A percentile compares a stretch with the other conserved stretches of the same genome.
Conservation (phyloP, 2,329 filamentous ascomycete genomes). For the Paramyrothecium sp. region DNA sequence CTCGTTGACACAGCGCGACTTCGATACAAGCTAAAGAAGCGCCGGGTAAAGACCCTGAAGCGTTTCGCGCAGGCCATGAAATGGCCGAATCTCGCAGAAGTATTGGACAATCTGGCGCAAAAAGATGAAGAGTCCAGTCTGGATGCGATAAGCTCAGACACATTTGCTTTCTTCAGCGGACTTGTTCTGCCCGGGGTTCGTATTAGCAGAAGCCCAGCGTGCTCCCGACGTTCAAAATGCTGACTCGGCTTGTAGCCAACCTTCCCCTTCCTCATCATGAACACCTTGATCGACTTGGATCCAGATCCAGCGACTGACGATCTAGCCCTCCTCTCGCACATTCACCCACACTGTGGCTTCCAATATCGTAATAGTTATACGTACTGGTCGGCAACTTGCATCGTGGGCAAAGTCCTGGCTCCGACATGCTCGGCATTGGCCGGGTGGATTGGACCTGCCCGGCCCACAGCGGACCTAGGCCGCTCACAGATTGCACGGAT, state of each 20-base stretch:
- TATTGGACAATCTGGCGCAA: conserved; percentile 61
- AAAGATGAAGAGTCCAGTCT: conserved; percentile 57
- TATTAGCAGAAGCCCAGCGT: conserved; percentile 2
- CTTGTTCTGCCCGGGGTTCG: conserved; percentile 68
- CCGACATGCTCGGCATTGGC: conserved; percentile 69
- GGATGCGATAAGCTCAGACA: conserved; percentile 63
- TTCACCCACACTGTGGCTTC: conserved; percentile 69
- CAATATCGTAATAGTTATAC: conserved; percentile 74
- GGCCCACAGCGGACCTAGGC: conserved; percentile 64
- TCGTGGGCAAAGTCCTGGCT: conserved; percentile 74
- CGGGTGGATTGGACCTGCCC: conserved; percentile 73
- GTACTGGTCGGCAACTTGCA: conserved; percentile 71
- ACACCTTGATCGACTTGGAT: conserved; percentile 73
- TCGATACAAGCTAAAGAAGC: conserved; percentile 62
- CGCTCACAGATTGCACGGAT: conserved; percentile 70
- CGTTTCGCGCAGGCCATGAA: conserved; percentile 71
- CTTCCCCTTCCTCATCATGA: conserved; percentile 76
- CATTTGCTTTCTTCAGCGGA: conserved; percentile 76
- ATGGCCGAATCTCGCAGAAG: conserved; percentile 70
- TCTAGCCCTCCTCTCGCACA: conserved; percentile 65
- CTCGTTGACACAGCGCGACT: conserved; percentile 48
- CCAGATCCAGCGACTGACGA: conserved; percentile 64
- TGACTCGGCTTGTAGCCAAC: conserved; percentile 41
- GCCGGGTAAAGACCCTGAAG: conserved; percentile 67
- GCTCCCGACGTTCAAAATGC: neutral